phyloP scores from a whole-genome alignment of 208 protist species.

The Histomonas meleagridis region DNA sequence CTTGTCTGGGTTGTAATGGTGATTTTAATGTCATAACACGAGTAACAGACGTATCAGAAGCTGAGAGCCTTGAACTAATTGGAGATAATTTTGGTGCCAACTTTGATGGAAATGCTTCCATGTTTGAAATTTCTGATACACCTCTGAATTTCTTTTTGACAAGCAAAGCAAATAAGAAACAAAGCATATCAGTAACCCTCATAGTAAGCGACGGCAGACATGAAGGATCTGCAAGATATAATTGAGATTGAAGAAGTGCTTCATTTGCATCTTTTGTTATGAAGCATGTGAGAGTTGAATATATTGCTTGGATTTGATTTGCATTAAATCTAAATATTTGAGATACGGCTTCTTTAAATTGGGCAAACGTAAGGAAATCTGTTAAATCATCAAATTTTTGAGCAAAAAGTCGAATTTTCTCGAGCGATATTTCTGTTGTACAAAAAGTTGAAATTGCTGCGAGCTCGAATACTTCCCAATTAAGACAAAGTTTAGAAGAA shows the following conservation, averaged over 20 bases:
- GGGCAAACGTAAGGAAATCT: neutral
- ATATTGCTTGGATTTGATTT: neutral
- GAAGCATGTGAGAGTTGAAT: neutral
- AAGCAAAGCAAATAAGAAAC: conserved; percentile 24
- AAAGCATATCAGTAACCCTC: neutral
- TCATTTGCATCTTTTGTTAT: neutral
- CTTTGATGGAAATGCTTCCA: neutral
- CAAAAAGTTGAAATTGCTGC: neutral
- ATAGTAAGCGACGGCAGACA: neutral
- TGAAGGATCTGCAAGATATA: neutral
- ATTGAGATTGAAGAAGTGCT: neutral
- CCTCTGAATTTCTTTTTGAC: conserved; percentile 14
- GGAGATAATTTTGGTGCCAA: too few species aligned
- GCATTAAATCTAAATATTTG: neutral
- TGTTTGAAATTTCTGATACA: conserved; percentile 13
- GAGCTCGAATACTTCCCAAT: conserved; percentile 16
- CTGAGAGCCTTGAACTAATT: too few species aligned
- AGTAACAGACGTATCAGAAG: too few species aligned
- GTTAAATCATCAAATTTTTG: neutral
- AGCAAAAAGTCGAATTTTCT: neutral
- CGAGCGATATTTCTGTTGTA: neutral
- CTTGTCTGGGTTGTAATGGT: too few species aligned
- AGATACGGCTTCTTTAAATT: neutral
- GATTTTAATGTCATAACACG: too few species aligned
- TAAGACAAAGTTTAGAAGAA: neutral